Evolutionary conservation across 768 basidiomycete genomes (phyloP).

Genomic region (Floccularia luteovirens): DNA sequence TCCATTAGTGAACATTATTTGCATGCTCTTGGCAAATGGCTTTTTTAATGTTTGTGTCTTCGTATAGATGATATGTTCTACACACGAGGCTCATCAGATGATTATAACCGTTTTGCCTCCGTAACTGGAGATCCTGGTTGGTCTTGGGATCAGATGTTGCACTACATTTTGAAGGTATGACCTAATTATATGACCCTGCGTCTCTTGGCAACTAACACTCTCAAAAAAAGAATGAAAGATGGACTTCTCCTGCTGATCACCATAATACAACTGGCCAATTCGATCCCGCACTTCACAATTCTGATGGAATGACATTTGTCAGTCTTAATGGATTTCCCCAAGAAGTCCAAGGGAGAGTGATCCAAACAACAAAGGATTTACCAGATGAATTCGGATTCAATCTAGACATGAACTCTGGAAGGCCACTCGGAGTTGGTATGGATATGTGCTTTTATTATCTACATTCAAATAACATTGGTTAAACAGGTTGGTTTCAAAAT

Average conservation of each 20-base stretch:
- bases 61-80: constrained; percentile 3
- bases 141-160: constrained; percentile 3
- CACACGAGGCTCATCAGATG: constrained; percentile 2
- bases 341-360: neutral
- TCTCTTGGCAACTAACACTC: neutral
- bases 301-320: constrained; percentile 1
- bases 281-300: constrained; percentile 1
- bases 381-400: constrained; percentile 1
- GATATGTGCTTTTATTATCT: neutral
- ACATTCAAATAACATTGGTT: neutral
- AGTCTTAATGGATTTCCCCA: neutral
- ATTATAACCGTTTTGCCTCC: constrained; percentile 1
- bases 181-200: neutral
- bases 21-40: constrained; percentile 6
- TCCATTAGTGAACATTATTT: constrained; percentile 24
- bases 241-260: neutral
- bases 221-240: constrained; percentile 2
- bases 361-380: constrained; percentile 3
- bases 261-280: constrained; percentile 3
- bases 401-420: constrained; percentile 2
- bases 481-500: constrained; percentile 11
- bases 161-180: constrained; percentile 2
- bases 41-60: neutral
- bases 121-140: constrained; percentile 1
- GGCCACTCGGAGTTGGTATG: constrained; percentile 8